Evolutionary conservation across 352 stramenopile genomes (phyloP).

Genomic region (Phytophthora sp.): DNA sequence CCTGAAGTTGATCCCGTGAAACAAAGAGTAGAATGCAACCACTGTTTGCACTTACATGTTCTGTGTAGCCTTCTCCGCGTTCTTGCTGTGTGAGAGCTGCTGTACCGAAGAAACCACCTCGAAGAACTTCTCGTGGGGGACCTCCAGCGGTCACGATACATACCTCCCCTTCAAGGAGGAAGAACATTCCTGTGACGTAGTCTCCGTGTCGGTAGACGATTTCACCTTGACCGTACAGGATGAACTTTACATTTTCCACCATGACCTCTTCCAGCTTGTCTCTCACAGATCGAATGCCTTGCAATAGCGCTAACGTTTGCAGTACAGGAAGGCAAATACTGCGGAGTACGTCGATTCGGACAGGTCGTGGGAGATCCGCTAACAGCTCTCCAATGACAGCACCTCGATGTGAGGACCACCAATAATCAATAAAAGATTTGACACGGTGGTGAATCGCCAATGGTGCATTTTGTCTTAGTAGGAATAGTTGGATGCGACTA

Average conservation of each 20-base stretch:
- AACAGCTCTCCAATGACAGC: conserved; percentile 52
- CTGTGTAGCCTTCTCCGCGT: conserved; percentile 46
- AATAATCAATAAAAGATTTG: conserved; percentile 66
- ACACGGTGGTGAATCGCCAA: conserved; percentile 52
- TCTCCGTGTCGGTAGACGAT: conserved; percentile 57
- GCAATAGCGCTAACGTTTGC: conserved; percentile 46
- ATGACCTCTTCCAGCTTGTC: conserved; percentile 44
- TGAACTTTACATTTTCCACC: conserved; percentile 50
- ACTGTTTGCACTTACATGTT: conserved; percentile 52
- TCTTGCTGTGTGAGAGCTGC: conserved; percentile 49
- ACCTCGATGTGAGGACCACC: conserved; percentile 63
- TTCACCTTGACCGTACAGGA: conserved; percentile 61
- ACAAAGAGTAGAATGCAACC: conserved; percentile 60
- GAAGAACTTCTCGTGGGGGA: conserved; percentile 28
- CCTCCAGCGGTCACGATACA: conserved; percentile 34
- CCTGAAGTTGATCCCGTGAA: conserved; percentile 44
- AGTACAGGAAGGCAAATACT: conserved; percentile 50
- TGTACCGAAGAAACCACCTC: conserved; percentile 52
- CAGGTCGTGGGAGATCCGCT: conserved; percentile 43
- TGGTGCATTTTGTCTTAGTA: conserved; percentile 51
- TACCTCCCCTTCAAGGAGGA: conserved; percentile 58
- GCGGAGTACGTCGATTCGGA: conserved; percentile 48
- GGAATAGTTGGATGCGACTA: conserved; percentile 56
- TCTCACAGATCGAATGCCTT: conserved; percentile 35
- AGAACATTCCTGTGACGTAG: conserved; percentile 62